These are phyloP conservation scores for Syncephalastrum contaminatum DNA, from an alignment of 371 early-diverging fungal species.

Conservation along the genomic window DNA sequence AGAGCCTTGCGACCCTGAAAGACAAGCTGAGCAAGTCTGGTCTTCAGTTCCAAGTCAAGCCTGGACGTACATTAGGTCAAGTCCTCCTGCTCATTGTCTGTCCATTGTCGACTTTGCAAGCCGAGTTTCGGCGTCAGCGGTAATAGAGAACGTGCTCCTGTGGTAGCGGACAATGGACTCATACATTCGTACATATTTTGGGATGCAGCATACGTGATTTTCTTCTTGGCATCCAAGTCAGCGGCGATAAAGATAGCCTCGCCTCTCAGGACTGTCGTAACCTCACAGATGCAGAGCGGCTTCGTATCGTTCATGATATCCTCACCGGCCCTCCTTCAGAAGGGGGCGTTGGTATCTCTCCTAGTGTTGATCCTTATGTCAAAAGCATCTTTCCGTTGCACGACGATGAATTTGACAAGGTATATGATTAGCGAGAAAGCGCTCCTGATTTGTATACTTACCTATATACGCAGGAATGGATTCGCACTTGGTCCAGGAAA, in stretches of 20 bases:
- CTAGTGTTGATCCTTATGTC: constrained; percentile 54
- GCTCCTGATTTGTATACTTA: neutral
- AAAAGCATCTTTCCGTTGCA: constrained; percentile 80
- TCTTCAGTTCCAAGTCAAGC: constrained; percentile 34
- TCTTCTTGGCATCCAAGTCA: constrained; percentile 59
- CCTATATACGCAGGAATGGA: constrained; percentile 57
- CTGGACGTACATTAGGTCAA: constrained; percentile 31
- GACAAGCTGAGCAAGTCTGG: constrained; percentile 25
- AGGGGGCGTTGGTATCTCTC: constrained; percentile 71
- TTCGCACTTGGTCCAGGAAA: constrained; percentile 76
- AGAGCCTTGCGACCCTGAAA: constrained; percentile 16
- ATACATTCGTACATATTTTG: neutral
- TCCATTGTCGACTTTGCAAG: constrained; percentile 19
- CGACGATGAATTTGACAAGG: constrained; percentile 72
- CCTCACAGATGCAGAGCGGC: constrained; percentile 69
- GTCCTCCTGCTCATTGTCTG: constrained; percentile 33
- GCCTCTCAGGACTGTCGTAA: constrained; percentile 19
- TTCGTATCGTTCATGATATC: constrained; percentile 71
- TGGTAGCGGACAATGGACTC: neutral
- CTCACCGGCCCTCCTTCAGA: constrained; percentile 64
- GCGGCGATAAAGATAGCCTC: constrained; percentile 31
- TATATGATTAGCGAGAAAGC: constrained; percentile 18
- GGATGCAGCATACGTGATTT: constrained; percentile 63
- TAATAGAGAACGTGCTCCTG: constrained; percentile 5
- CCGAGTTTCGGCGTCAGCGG: constrained; percentile 32